These are phyloP conservation scores for Niebla homalea DNA, from an alignment of 495 filamentous ascomycete genomes.

Conservation along the genomic window DNA sequence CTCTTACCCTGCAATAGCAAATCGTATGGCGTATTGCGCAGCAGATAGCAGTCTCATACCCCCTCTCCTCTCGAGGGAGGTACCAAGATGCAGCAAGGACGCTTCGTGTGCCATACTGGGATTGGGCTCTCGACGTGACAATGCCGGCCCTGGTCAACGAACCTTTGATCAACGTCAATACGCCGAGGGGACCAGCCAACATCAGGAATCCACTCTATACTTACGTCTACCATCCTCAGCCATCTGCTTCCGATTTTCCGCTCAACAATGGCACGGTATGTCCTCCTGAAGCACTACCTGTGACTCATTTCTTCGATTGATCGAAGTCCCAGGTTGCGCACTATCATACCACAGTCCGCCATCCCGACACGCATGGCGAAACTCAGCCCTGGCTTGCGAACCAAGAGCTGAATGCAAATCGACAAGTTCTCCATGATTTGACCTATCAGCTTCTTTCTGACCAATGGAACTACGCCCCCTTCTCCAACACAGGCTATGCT, in stretches of 20 bases:
- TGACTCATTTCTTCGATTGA: not conserved
- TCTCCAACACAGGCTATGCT: constrained; percentile 16
- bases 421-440: constrained; percentile 8
- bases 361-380: constrained; percentile 9
- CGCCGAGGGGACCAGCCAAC: constrained; percentile 19
- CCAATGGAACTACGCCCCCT: constrained; percentile 12
- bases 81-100: constrained; percentile 32
- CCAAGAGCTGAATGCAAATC: constrained; percentile 12
- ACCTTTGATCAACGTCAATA: constrained; percentile 27
- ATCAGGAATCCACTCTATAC: constrained; percentile 25
- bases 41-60: constrained; percentile 20
- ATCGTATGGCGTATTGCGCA: constrained; percentile 19
- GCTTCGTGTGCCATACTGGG: constrained; percentile 43
- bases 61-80: constrained; percentile 8
- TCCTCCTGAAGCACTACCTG: not conserved
- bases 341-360: constrained; percentile 13
- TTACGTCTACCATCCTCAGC: constrained; percentile 22
- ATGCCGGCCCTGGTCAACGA: constrained; percentile 23
- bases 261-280: constrained; percentile 3
- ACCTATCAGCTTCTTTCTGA: constrained; percentile 14
- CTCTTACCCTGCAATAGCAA: constrained; percentile 11
- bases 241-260: constrained; percentile 15
- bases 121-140: constrained; percentile 36
- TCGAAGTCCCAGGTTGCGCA: not conserved
- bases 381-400: constrained; percentile 13